Conservation (phyloP, 371 early-diverging fungal genomes). For the Actinomucor elegans region DNA sequence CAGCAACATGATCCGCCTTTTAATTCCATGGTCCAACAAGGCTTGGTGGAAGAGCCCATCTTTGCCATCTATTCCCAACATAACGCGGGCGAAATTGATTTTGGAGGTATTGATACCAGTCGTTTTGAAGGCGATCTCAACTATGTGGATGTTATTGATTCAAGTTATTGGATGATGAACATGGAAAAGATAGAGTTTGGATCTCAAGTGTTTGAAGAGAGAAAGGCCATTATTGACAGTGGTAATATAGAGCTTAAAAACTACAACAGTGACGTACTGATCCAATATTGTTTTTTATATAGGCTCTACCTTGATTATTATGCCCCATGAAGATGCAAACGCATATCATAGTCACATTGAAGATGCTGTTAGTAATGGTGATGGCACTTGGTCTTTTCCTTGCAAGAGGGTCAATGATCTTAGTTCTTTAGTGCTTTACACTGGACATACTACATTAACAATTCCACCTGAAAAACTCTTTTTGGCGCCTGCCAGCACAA, state of each 20-base stretch:
- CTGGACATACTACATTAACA: constrained; percentile 48
- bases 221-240: constrained; percentile 58
- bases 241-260: too few species aligned
- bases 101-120: constrained; percentile 64
- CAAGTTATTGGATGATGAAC: constrained; percentile 80
- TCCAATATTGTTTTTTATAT: too few species aligned
- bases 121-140: constrained; percentile 54
- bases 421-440: constrained; percentile 38
- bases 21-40: constrained; percentile 66
- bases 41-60: constrained; percentile 62
- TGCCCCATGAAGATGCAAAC: constrained; percentile 65
- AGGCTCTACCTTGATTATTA: constrained; percentile 73
- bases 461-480: constrained; percentile 61
- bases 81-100: constrained; percentile 61
- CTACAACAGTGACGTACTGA: too few species aligned
- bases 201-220: constrained; percentile 17
- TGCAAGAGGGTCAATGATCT: constrained; percentile 54
- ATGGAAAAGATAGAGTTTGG: constrained; percentile 53
- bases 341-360: constrained; percentile 61
- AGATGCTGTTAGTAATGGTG: constrained; percentile 62
- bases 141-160: constrained; percentile 68
- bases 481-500: constrained; percentile 44
- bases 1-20: constrained; percentile 53
- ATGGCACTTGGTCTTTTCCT: constrained; percentile 49
- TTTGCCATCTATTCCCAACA: constrained; percentile 69